These are phyloP conservation scores for Phialophora tarda DNA, from an alignment of 2,329 filamentous ascomycete species.

Conservation along the genomic window DNA sequence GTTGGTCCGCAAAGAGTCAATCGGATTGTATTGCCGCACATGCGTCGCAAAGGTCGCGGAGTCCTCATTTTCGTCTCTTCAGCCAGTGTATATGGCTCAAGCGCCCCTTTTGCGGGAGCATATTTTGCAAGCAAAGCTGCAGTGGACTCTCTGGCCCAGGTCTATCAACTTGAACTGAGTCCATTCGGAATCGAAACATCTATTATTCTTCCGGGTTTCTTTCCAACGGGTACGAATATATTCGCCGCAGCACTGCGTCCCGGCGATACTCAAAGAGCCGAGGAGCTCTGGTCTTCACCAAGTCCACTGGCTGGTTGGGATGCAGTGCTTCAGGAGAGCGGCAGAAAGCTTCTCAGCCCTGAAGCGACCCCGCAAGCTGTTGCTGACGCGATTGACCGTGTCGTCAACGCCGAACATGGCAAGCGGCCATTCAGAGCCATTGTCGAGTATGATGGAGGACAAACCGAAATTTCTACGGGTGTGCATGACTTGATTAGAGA, in stretches of 20 bases:
- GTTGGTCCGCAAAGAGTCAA: slow-evolving; percentile 28
- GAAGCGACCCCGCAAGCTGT: slow-evolving; percentile 22
- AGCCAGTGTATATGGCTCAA: slow-evolving; percentile 19
- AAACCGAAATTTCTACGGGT: slow-evolving; percentile 14
- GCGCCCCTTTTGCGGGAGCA: slow-evolving; percentile 27
- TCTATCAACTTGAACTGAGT: slow-evolving; percentile 24
- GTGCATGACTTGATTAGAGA: slow-evolving; percentile 22
- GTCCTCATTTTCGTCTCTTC: slow-evolving; percentile 31
- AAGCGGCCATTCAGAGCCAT: slow-evolving; percentile 21
- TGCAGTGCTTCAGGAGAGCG: background rate
- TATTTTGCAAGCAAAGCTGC: slow-evolving; percentile 35
- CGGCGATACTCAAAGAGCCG: slow-evolving; percentile 14
- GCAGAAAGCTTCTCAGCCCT: background rate
- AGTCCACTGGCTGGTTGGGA: slow-evolving; percentile 12
- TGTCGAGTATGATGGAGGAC: slow-evolving; percentile 21
- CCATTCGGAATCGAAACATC: slow-evolving; percentile 30
- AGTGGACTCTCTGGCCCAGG: slow-evolving; percentile 28
- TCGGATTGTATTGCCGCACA: slow-evolving; percentile 28
- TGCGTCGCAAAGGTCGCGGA: slow-evolving; percentile 24
- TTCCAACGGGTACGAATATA: slow-evolving; percentile 31
- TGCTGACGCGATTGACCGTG: slow-evolving; percentile 19
- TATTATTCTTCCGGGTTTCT: slow-evolving; percentile 32
- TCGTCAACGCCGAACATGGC: slow-evolving; percentile 18
- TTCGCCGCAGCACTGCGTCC: slow-evolving; percentile 22
- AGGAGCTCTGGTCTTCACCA: slow-evolving; percentile 17